These are phyloP conservation scores for Fusarium graminum DNA, from an alignment of 2,329 filamentous ascomycete genomes.

Conservation along the genomic window DNA sequence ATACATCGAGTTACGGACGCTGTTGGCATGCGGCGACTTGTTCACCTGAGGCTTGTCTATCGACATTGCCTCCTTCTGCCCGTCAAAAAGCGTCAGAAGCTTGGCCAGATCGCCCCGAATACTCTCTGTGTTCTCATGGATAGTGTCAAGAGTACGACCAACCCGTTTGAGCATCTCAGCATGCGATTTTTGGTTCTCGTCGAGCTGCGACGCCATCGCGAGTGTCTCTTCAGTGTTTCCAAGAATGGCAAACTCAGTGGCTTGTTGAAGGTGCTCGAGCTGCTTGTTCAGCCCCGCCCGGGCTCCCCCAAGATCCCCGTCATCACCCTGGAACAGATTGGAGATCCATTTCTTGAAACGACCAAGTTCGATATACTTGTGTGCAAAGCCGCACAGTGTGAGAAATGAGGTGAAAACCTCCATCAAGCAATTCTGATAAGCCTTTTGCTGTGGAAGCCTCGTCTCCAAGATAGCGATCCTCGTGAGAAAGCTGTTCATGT, in stretches of 20 bases:
- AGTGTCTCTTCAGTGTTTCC: constrained; percentile 52
- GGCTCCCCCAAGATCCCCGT: constrained; percentile 50
- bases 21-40: constrained; percentile 43
- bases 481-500: constrained; percentile 55
- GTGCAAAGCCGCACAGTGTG: constrained; percentile 52
- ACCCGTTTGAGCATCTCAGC: constrained; percentile 46
- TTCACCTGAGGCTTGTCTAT: constrained; percentile 34
- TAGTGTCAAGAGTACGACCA: constrained; percentile 44
- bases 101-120: constrained; percentile 49
- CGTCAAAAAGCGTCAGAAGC: constrained; percentile 44
- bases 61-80: constrained; percentile 38
- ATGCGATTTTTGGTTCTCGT: constrained; percentile 47
- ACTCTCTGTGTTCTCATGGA: constrained; percentile 48
- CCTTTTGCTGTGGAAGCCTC: constrained; percentile 48
- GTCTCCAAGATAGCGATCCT: constrained; percentile 53
- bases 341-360: constrained; percentile 53
- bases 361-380: constrained; percentile 53
- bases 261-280: constrained; percentile 49
- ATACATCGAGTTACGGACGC: constrained; percentile 45
- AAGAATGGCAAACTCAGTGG: constrained; percentile 53
- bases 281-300: constrained; percentile 49
- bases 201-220: constrained; percentile 47
- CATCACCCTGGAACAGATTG: constrained; percentile 50
- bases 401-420: constrained; percentile 55
- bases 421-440: constrained; percentile 54